These are phyloP conservation scores for Boletellus ananiceps DNA, from an alignment of 768 basidiomycete genomes.

Conservation along the genomic window DNA sequence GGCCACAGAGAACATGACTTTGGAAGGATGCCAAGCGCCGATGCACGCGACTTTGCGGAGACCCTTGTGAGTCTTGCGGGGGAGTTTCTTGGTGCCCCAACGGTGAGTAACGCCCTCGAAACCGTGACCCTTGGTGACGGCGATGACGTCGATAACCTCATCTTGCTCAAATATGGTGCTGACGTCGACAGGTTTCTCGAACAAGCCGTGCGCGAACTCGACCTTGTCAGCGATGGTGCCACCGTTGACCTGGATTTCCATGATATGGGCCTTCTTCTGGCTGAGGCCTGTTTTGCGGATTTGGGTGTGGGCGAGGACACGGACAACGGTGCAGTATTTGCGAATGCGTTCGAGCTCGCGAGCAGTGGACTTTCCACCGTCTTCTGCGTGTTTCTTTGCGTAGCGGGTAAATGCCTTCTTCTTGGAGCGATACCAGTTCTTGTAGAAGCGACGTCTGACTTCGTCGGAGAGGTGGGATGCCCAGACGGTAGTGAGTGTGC, in stretches of 20 bases:
- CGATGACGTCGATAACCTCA: conserved; percentile 94
- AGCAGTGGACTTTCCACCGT: conserved; percentile 83
- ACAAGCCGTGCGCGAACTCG: conserved; percentile 87
- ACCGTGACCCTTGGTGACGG: conserved; percentile 98
- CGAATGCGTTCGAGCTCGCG: conserved; percentile 99
- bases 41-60: conserved; percentile 99
- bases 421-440: conserved; percentile 99
- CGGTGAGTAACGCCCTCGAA: conserved; percentile 99
- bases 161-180: conserved; percentile 89
- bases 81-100: conserved; percentile 99
- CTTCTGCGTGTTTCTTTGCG: conserved; percentile 98
- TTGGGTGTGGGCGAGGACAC: conserved; percentile 98
- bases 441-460: conserved; percentile 98
- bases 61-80: conserved; percentile 99
- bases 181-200: conserved; percentile 94
- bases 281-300: conserved; percentile 95
- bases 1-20: conserved; percentile 99
- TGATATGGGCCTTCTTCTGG: conserved; percentile 99
- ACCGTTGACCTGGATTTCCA: conserved; percentile 99
- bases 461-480: conserved; percentile 97
- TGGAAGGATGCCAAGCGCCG: conserved; percentile 97
- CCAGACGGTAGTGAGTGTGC: conserved; percentile 98
- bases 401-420: conserved; percentile 99
- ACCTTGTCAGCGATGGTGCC: conserved; percentile 96
- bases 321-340: conserved; percentile 99